These are phyloP conservation scores for Candida sp. DNA, from an alignment of 1,139 yeast species.

Conservation along the genomic window DNA sequence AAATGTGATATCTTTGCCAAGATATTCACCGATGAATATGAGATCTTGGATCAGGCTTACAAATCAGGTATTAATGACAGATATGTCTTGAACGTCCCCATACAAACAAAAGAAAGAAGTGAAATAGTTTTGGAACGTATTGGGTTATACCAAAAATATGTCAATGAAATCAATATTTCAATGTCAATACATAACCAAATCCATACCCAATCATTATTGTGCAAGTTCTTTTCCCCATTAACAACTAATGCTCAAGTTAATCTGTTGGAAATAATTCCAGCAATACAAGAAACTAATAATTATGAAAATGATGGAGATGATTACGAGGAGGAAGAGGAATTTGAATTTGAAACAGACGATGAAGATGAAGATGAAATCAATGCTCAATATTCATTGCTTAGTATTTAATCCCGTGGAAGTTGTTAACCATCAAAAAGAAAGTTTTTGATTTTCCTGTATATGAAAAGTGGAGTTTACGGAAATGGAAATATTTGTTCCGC, in stretches of 20 bases:
- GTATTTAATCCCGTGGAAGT: too few relatives aligned
- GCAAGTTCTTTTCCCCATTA: background rate
- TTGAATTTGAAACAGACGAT: background rate
- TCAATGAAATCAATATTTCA: background rate
- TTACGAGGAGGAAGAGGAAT: background rate
- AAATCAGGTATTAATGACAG: background rate
- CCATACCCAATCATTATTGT: background rate
- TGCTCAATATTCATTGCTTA: too few relatives aligned
- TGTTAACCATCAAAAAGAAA: background rate
- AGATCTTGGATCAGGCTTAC: conserved; percentile 1
- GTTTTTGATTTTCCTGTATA: background rate
- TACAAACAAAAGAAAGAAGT: background rate
- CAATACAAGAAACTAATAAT: background rate
- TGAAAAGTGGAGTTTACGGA: conserved; percentile 2
- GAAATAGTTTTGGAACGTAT: background rate
- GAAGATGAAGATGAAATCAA: background rate
- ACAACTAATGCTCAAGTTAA: background rate
- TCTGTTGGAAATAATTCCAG: background rate
- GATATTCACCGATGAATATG: conserved; percentile 11
- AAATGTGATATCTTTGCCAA: conserved; percentile 9
- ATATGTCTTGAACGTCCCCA: conserved; percentile 2
- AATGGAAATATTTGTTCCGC: background rate
- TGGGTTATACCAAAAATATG: background rate
- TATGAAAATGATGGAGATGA: background rate
- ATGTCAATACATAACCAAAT: background rate